Percentiles rank a stretch among this genome's conserved stretches.
phyloP scores from a whole-genome alignment of 1,139 yeast genomes.

The Scheffersomyces segobiensis region DNA sequence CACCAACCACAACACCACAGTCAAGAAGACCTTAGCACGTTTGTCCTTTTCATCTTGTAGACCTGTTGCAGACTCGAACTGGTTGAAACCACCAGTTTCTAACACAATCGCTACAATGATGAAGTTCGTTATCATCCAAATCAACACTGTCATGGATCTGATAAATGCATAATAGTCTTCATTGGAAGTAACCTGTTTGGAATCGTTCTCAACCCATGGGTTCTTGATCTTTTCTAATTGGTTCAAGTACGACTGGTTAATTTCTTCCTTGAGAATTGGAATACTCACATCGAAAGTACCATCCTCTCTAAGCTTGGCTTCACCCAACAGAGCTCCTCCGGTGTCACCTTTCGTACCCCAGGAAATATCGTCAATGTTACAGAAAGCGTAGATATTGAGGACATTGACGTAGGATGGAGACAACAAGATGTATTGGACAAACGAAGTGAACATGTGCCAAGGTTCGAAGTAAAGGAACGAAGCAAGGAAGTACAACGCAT shows the following conservation, averaged over 20 bases:
- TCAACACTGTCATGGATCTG: conserved; percentile 75
- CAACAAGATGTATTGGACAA: conserved; percentile 44
- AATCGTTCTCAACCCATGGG: conserved; percentile 27
- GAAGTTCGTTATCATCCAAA: conserved; percentile 79
- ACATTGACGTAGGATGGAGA: conserved; percentile 52
- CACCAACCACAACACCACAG: conserved; percentile 77
- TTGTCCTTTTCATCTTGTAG: conserved; percentile 14
- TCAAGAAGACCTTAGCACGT: conserved; percentile 55
- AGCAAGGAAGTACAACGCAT: conserved; percentile 47
- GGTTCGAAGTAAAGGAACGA: conserved; percentile 51
- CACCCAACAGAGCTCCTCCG: conserved; percentile 48
- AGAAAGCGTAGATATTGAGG: conserved; percentile 50
- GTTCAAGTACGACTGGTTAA: conserved; percentile 58
- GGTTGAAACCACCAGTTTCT: conserved; percentile 63
- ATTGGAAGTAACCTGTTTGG: conserved; percentile 40
- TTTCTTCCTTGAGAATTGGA: conserved; percentile 63
- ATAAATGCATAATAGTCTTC: conserved; percentile 79
- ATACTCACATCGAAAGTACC: conserved; percentile 68
- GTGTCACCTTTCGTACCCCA: conserved; percentile 56
- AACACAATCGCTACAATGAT: conserved; percentile 70
- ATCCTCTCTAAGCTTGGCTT: conserved; percentile 65
- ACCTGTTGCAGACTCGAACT: conserved; percentile 20
- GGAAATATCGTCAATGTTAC: conserved; percentile 51
- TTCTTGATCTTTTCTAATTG: conserved; percentile 63
- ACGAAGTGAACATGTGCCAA: conserved; percentile 55